A percentile compares a stretch with the other conserved stretches of the same genome.
These are phyloP conservation scores for Earliella scabrosa DNA, from an alignment of 1,284 basidiomycete species.

Conservation along the genomic window DNA sequence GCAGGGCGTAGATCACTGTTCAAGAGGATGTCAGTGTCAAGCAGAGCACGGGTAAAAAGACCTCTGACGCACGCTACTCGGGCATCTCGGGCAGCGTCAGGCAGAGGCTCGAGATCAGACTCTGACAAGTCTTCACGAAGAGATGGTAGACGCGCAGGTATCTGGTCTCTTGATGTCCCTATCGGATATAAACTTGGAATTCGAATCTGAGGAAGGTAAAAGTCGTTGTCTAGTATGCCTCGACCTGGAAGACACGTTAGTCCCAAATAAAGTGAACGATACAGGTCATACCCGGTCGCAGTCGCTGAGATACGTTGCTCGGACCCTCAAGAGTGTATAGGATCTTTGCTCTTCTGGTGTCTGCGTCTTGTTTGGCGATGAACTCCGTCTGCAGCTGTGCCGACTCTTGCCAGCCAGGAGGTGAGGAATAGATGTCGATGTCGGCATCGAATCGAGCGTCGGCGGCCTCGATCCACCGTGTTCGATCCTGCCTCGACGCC, in stretches of 20 bases:
- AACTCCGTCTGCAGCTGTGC: constrained; percentile 67
- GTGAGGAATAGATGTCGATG: constrained; percentile 73
- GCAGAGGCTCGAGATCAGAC: constrained; percentile 65
- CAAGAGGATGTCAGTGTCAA: background rate
- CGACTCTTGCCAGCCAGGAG: constrained; percentile 57
- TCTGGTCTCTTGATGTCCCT: background rate
- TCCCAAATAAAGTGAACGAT: constrained; percentile 13
- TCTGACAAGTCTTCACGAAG: constrained; percentile 46
- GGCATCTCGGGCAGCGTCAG: constrained; percentile 69
- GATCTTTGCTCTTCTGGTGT: constrained; percentile 66
- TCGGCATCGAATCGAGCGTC: constrained; percentile 56
- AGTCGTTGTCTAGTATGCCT: constrained; percentile 46
- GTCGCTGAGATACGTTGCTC: constrained; percentile 5
- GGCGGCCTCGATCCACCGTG: constrained; percentile 74
- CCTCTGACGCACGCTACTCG: constrained; percentile 57
- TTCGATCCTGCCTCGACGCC: constrained; percentile 41
- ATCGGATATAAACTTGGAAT: constrained; percentile 37
- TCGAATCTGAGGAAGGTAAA: constrained; percentile 60
- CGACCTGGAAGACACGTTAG: constrained; percentile 33
- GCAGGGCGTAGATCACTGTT: constrained; percentile 58
- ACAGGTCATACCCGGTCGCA: constrained; percentile 26
- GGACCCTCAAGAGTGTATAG: constrained; percentile 47
- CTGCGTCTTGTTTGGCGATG: constrained; percentile 70
- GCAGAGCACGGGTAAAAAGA: background rate
- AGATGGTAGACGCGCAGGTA: constrained; percentile 2